A percentile compares a stretch with the other conserved stretches of the same genome.
These are phyloP conservation scores for Rhodosporidiobolus sp. DNA, from an alignment of 768 basidiomycete species.

Conservation along the genomic window DNA sequence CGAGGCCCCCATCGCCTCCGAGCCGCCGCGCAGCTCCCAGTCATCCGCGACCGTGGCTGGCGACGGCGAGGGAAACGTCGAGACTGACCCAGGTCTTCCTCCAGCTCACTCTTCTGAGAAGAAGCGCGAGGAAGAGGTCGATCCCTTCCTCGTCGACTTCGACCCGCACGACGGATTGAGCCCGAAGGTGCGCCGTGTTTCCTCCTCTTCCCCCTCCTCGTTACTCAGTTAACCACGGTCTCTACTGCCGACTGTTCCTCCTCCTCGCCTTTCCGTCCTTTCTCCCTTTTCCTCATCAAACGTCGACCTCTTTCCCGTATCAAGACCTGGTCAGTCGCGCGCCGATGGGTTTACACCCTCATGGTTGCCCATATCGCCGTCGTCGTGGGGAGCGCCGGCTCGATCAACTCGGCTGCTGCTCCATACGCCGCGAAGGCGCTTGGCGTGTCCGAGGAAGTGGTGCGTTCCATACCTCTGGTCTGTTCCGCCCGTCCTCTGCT, in stretches of 20 bases:
- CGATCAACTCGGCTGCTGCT: background rate
- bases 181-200: background rate
- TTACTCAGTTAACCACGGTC: too few species aligned
- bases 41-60: too few species aligned
- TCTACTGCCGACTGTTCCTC: background rate
- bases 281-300: background rate
- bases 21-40: background rate
- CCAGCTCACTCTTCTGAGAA: background rate
- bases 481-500: too few species aligned
- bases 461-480: background rate
- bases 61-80: background rate
- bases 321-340: background rate
- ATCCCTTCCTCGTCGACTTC: background rate
- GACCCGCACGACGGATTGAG: background rate
- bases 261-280: too few species aligned
- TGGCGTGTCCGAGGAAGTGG: background rate
- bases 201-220: background rate
- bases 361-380: constrained; percentile 7
- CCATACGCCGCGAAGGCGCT: background rate
- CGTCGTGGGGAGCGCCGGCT: background rate
- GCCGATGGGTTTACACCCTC: constrained; percentile 3
- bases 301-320: background rate
- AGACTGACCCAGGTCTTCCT: background rate
- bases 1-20: background rate
- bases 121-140: too few species aligned